phyloP scores from a whole-genome alignment of 176 grass and related monocot species.

The Puya raimondii region DNA sequence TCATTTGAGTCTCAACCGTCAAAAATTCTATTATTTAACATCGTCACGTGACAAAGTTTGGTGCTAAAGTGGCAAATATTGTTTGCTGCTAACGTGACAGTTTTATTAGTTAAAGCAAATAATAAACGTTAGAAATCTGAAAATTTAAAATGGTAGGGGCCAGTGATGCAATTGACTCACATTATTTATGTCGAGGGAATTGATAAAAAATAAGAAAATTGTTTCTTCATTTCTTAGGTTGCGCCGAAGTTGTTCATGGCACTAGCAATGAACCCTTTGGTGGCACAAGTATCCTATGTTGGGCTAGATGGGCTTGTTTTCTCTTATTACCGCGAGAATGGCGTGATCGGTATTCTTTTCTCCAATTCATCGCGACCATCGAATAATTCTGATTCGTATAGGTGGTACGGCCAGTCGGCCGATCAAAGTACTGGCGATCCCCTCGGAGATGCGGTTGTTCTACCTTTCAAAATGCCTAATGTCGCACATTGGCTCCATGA shows the following conservation, averaged over 20 bases:
- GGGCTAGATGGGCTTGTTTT: constrained; percentile 17
- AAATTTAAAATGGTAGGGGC: no score
- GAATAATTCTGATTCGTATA: neutral
- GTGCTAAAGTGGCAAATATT: no score
- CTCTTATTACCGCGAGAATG: constrained; percentile 27
- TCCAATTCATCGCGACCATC: constrained; percentile 1
- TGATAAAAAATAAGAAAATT: neutral
- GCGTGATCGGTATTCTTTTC: neutral
- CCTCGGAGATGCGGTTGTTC: neutral
- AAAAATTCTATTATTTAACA: no score
- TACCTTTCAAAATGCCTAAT: neutral
- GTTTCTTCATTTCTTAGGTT: constrained; percentile 20
- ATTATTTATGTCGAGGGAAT: no score
- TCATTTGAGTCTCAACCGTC: no score
- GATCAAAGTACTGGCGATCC: neutral
- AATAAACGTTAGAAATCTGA: no score
- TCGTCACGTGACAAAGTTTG: no score
- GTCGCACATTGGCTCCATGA: neutral
- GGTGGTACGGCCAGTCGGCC: neutral
- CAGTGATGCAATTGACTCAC: no score
- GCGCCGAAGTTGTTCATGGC: constrained; percentile 7
- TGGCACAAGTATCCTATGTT: constrained; percentile 34
- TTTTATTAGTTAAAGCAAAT: no score
- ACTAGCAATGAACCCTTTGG: constrained; percentile 24
- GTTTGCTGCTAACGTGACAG: no score